phyloP scores from a whole-genome alignment of 2,329 filamentous ascomycete species.

The Paramyrothecium roridum region DNA sequence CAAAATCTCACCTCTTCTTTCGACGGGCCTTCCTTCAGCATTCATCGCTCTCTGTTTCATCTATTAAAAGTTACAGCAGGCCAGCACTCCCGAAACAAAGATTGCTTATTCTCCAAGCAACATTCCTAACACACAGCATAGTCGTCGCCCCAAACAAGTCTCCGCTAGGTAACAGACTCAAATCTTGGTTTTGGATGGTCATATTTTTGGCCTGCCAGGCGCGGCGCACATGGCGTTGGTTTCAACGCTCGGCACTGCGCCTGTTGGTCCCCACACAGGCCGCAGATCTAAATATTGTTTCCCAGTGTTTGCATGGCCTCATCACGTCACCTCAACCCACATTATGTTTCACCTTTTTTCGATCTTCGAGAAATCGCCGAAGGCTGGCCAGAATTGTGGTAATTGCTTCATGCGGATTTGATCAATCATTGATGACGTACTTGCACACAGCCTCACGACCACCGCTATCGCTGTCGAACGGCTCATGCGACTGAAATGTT shows the following conservation, averaged over 20 bases:
- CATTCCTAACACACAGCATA: too few species aligned
- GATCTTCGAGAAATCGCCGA: background rate
- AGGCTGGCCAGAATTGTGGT: background rate
- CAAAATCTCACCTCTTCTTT: background rate
- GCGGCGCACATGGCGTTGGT: background rate
- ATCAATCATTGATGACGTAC: too few species aligned
- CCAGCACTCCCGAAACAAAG: too few species aligned
- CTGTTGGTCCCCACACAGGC: background rate
- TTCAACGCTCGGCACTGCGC: background rate
- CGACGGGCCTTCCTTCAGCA: background rate
- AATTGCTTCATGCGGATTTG: background rate
- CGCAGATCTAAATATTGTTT: background rate
- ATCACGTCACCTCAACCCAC: background rate
- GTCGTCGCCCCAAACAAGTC: too few species aligned
- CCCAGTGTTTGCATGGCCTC: background rate
- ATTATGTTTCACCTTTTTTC: background rate
- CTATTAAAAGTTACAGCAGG: background rate
- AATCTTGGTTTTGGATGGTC: too few species aligned
- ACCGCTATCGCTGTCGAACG: too few species aligned
- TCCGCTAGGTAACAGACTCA: too few species aligned
- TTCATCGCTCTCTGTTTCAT: background rate
- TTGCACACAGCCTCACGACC: too few species aligned
- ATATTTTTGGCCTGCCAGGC: background rate
- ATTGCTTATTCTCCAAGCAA: too few species aligned
- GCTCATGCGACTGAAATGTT: too few species aligned